Evolutionary conservation across 2,329 filamentous ascomycete genomes (phyloP).

Genomic region (Aspergillus caelatus): DNA sequence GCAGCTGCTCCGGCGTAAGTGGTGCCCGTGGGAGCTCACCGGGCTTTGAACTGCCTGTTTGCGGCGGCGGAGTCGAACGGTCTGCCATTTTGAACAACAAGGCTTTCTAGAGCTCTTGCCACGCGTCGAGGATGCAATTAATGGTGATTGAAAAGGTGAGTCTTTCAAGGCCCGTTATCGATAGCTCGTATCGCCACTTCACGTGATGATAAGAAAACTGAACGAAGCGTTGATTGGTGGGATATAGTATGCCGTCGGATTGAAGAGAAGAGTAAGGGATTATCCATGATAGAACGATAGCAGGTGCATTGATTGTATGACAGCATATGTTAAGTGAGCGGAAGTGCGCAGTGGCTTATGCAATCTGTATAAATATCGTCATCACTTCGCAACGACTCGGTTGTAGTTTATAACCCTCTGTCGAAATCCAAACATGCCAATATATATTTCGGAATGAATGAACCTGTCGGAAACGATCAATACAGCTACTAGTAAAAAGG

Average conservation of each 20-base stretch:
- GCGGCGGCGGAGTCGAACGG: slow-evolving; percentile 53
- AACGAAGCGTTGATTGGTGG: neutral
- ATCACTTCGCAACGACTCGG: no score
- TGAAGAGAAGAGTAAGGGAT: neutral
- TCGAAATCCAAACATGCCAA: neutral
- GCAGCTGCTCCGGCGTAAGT: slow-evolving; percentile 63
- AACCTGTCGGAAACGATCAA: neutral
- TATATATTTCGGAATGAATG: neutral
- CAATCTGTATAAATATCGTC: neutral
- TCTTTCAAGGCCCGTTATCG: neutral
- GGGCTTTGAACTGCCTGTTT: slow-evolving; percentile 35
- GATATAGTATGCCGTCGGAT: neutral
- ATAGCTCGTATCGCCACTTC: neutral
- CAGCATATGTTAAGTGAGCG: neutral
- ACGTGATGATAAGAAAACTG: neutral
- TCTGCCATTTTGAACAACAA: neutral
- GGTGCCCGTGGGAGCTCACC: slow-evolving; percentile 44
- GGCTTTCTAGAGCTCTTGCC: neutral
- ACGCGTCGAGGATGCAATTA: neutral
- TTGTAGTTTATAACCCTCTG: neutral
- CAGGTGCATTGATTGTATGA: neutral
- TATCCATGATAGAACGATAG: no score
- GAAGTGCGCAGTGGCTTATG: neutral
- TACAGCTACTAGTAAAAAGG: no score
- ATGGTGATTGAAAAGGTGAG: neutral